These are phyloP conservation scores for Malania oleifera DNA, from an alignment of 164 flowering plant genomes.

Conservation along the genomic window DNA sequence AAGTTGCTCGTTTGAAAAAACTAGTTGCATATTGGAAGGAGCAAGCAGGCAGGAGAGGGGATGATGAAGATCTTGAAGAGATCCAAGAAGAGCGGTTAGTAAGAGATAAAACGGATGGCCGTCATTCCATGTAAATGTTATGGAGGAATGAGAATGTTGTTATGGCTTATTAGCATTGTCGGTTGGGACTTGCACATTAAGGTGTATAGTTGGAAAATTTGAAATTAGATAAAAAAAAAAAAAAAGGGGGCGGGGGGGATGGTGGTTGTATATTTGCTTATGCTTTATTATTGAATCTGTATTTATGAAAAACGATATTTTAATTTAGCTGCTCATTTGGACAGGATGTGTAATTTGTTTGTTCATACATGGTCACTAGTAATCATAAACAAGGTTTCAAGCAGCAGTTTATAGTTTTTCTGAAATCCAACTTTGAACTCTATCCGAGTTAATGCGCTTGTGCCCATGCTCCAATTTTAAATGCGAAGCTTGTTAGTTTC, in stretches of 20 bases:
- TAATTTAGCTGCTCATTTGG: no score
- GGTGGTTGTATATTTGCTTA: conserved; percentile 10
- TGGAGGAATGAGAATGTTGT: not conserved
- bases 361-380: no score
- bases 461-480: no score
- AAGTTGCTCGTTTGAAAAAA: conserved; percentile 85
- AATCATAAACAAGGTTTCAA: no score
- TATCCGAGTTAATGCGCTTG: no score
- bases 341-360: no score
- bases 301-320: no score
- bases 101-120: conserved; percentile 48
- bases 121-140: conserved; percentile 43
- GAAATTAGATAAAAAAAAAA: not conserved
- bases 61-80: conserved; percentile 86
- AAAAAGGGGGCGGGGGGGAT: not conserved
- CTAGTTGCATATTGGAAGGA: conserved; percentile 92
- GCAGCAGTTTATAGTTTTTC: no score
- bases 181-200: not conserved
- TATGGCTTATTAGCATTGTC: not conserved
- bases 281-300: not conserved
- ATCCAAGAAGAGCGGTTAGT: conserved; percentile 60
- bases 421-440: no score
- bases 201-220: not conserved
- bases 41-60: conserved; percentile 81
- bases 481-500: no score